Base-by-base conservation (phyloP, 2,329 filamentous ascomycete genomes). In the Dactylonectria macrodidyma region DNA sequence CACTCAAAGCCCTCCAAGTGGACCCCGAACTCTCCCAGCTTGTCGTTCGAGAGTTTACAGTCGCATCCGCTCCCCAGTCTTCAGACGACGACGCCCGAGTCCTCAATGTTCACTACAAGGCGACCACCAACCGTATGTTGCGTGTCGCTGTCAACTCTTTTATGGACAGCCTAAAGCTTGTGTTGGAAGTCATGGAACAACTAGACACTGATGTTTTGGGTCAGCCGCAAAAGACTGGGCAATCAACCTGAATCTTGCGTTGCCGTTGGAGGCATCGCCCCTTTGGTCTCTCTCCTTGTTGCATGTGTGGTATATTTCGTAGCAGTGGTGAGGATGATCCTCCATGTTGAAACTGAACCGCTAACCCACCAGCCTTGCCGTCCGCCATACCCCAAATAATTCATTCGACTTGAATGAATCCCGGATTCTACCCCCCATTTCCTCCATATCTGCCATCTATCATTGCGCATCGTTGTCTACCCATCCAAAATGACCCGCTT, bases 141-240 rank as follows among this genome's bases (percentile, higher is more conserved):
- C 91, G 96, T 51, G 96, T 99, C 2, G 93, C 95, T 3, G 95
- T 98, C 64, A 98, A 98, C 82, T 94, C 95, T 10, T 98, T 98
- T 81, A 95, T 98, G 87, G 95, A 98, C 76, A 97, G 92, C 74
- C 81, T 98, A 63, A 90, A 90, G 59, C 90, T 98, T 5, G 92
- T 98, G 1, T 81, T 98, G 48, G 93, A 95, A 62, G 93, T 97
- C 16, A 97, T 98, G 93, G 91, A 93, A 80, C 92, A 97, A 79
- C 82, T 98, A 75, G 95, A 98, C 81, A 89, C 91, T 30, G 95
- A 98, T 83, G 92, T 96, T 2, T 79, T 97, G 46, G 88, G 65
- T 12, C 70, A 73, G 56, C 64, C 73, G 61, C 62, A 72, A 71
- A 59, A 65, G 67, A 51, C 62, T 41, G 62, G 67, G 62, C 55